Evolutionary conservation across 2,329 filamentous ascomycete genomes (phyloP), one percentile per base, ranked within the genome.

Genomic region (Fusarium multiceps): DNA sequence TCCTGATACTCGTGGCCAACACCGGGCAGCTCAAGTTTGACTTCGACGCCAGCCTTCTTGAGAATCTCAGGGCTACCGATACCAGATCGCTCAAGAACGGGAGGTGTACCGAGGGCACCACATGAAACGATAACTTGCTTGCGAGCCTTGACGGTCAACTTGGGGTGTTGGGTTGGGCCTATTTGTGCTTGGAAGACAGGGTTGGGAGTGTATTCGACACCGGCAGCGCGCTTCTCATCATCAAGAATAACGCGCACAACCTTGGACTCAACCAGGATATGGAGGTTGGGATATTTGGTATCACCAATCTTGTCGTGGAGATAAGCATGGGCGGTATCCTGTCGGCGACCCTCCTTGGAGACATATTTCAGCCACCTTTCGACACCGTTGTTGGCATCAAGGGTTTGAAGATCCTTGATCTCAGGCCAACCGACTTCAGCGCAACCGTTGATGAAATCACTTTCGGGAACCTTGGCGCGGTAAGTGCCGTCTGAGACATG

Each of bases 11-110:
- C 80, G 18, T 81, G 77, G 0, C 87, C 87, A 2, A 89, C 87
- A 4, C 85, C 85, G 0, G 84, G 82, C 2, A 88, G 74, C 48
- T 86, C 80, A 4, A 82, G 78, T 2, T 84, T 72, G 5, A 84
- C 73, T 2, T 82, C 79, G 4, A 89, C 82, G 1, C 81, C 83
- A 0, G 83, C 81, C 20, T 77, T 78, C 43, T 82, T 74, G 3
- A 90, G 81, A 8, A 88, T 71, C 3, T 83, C 79, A 1, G 81
- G 78, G 46, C 82, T 80, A n/a, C 88, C 88, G 3, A 92, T 72
- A 10, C 89, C 89, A 1, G 89, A 91, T 21, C 89, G 80, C 74
- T 91, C 88, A 0, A 92, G 83, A 2, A 91, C 81, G 0, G 79
- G 76, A 0, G 88, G 87, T 0, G 87, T 86, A 3, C 85, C 84